These are phyloP conservation scores for Exophiala sp. DNA, from an alignment of 2,329 filamentous ascomycete genomes.

Conservation along the genomic window DNA sequence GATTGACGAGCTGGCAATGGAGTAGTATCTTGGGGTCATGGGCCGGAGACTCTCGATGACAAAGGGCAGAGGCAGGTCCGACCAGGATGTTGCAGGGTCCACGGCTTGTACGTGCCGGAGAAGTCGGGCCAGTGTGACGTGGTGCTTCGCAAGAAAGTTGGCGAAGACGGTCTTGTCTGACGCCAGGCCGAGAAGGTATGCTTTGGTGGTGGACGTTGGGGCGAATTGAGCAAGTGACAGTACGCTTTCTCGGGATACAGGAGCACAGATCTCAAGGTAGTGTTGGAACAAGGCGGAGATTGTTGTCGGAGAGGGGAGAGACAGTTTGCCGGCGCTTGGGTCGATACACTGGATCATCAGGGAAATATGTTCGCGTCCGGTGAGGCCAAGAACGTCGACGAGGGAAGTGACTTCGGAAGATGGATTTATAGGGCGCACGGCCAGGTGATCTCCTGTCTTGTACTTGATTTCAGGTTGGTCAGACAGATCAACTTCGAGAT, in stretches of 20 bases:
- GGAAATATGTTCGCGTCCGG: constrained; percentile 23
- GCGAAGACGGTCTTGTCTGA: constrained; percentile 84
- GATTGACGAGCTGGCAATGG: constrained; percentile 28
- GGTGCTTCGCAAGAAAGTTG: constrained; percentile 56
- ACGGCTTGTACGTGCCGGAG: constrained; percentile 31
- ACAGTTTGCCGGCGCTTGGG: constrained; percentile 46
- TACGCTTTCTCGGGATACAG: constrained; percentile 87
- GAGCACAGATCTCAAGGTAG: constrained; percentile 87
- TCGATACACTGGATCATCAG: constrained; percentile 24
- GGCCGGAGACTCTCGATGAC: constrained; percentile 24
- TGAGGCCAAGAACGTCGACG: constrained; percentile 32
- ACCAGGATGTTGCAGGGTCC: constrained; percentile 21
- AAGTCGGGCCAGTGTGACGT: constrained; percentile 31
- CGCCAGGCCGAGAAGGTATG: constrained; percentile 76
- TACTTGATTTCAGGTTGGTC: constrained; percentile 37
- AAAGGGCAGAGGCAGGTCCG: constrained; percentile 23
- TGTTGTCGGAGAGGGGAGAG: constrained; percentile 85
- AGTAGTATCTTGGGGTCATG: constrained; percentile 29
- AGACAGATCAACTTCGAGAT: constrained; percentile 36
- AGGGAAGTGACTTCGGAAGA: constrained; percentile 35
- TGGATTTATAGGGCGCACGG: constrained; percentile 41
- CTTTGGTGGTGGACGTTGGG: constrained; percentile 71
- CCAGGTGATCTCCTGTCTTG: constrained; percentile 45
- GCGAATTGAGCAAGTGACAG: constrained; percentile 78
- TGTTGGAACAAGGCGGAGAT: constrained; percentile 82